Evolutionary conservation across 345 rosid species (phyloP).

Genomic region (Balakata baccata): DNA sequence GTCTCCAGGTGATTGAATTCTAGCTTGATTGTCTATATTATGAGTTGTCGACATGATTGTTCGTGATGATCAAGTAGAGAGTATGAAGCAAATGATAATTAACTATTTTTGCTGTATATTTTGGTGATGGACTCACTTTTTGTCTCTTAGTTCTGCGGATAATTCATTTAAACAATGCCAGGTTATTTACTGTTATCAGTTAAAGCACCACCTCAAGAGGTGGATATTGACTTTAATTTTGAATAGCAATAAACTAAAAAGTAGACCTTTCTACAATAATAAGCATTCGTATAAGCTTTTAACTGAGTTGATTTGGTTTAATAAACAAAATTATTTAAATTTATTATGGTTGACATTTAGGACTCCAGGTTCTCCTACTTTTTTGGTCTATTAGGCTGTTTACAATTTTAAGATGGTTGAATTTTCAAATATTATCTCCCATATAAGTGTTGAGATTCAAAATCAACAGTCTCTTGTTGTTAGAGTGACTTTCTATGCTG

Average conservation of each 20-base stretch:
- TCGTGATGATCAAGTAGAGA: not conserved
- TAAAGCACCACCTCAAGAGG: not conserved
- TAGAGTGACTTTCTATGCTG: too few species aligned
- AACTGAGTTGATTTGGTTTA: not conserved
- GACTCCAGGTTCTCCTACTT: not conserved
- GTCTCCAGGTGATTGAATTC: conserved; percentile 59
- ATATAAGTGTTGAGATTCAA: not conserved
- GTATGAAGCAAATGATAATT: not conserved
- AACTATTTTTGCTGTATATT: not conserved
- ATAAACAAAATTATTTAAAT: not conserved
- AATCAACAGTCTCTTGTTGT: too few species aligned
- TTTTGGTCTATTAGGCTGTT: too few species aligned
- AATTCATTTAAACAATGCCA: not conserved
- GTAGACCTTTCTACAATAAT: not conserved
- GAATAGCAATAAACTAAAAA: not conserved
- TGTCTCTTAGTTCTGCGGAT: not conserved
- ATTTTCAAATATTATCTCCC: not conserved
- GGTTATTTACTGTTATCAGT: not conserved
- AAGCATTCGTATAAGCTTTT: not conserved
- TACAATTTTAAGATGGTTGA: not conserved
- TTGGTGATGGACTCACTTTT: not conserved
- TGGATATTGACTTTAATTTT: not conserved
- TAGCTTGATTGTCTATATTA: not conserved
- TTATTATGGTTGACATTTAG: not conserved
- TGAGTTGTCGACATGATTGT: not conserved